These are phyloP conservation scores for Pythium periplocum DNA, from an alignment of 352 stramenopile species.

Conservation along the genomic window DNA sequence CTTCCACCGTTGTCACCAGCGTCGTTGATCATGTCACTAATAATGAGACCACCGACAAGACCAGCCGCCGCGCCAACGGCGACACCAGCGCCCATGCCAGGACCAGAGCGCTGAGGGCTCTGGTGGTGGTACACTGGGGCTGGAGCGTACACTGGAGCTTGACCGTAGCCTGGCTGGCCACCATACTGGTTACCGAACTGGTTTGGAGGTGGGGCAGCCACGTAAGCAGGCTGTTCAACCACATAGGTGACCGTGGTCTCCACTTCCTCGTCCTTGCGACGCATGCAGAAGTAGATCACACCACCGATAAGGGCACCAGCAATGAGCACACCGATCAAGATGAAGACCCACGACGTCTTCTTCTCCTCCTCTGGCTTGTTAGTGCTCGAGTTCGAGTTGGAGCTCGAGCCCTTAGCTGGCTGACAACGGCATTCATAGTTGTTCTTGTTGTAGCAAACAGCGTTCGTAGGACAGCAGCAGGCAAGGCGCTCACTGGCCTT, in stretches of 20 bases:
- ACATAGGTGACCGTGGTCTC: slow-evolving; percentile 11
- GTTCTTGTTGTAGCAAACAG: slow-evolving; percentile 31
- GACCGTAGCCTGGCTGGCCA: no score
- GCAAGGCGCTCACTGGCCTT: slow-evolving; percentile 23
- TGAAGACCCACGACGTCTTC: slow-evolving; percentile 25
- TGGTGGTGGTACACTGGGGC: no score
- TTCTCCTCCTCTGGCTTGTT: slow-evolving; percentile 7
- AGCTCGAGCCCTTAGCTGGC: slow-evolving; percentile 11
- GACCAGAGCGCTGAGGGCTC: no score
- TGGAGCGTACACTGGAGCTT: no score
- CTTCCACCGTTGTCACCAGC: no score
- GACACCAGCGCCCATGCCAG: no score
- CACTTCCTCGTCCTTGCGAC: slow-evolving; percentile 18
- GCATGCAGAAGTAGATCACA: slow-evolving; percentile 29
- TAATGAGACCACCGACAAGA: no score
- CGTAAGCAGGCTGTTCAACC: not conserved
- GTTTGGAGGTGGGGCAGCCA: no score
- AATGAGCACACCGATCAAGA: slow-evolving; percentile 24
- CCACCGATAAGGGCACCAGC: slow-evolving; percentile 24
- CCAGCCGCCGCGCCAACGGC: no score
- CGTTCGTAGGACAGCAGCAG: slow-evolving; percentile 45
- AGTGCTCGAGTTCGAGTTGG: not conserved
- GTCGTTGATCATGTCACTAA: no score
- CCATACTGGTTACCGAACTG: no score
- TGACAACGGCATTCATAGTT: slow-evolving; percentile 45